Conservation (phyloP, 345 rosid species). For the Rhodamnia argentea region DNA sequence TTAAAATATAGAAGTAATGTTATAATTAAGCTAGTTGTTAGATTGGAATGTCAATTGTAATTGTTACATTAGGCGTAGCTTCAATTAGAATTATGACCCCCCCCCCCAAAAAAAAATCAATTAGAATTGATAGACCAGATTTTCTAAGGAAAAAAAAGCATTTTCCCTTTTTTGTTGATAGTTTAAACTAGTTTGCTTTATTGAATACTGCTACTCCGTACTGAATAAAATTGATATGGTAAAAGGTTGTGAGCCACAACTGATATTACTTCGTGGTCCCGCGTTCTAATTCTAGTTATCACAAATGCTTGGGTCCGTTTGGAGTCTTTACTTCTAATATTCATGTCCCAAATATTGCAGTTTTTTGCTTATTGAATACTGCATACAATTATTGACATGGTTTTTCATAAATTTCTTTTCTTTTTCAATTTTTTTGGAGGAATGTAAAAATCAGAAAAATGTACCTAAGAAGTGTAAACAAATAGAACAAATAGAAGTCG, state of each 20-base stretch:
- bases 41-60: too few species aligned
- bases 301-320: not conserved
- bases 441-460: not conserved
- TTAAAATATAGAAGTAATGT: not conserved
- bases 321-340: not conserved
- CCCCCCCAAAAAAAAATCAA: too few species aligned
- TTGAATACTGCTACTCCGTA: rapidly evolving
- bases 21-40: not conserved
- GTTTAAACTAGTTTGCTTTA: too few species aligned
- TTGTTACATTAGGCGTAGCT: not conserved
- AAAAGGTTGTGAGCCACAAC: rapidly evolving
- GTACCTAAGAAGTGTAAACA: not conserved
- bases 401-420: not conserved
- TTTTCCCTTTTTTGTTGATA: rapidly evolving
- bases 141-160: not conserved
- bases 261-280: not conserved
- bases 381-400: not conserved
- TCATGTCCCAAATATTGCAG: not conserved
- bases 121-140: rapidly evolving
- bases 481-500: not conserved
- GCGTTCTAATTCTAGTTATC: not conserved
- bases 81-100: too few species aligned
- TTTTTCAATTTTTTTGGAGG: not conserved
- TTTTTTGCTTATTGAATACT: not conserved
- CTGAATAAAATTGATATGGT: not conserved